Percentiles rank a stretch among this genome's conserved stretches.
phyloP scores from a whole-genome alignment of 495 filamentous ascomycete genomes.

The Lepidopterella palustris region DNA sequence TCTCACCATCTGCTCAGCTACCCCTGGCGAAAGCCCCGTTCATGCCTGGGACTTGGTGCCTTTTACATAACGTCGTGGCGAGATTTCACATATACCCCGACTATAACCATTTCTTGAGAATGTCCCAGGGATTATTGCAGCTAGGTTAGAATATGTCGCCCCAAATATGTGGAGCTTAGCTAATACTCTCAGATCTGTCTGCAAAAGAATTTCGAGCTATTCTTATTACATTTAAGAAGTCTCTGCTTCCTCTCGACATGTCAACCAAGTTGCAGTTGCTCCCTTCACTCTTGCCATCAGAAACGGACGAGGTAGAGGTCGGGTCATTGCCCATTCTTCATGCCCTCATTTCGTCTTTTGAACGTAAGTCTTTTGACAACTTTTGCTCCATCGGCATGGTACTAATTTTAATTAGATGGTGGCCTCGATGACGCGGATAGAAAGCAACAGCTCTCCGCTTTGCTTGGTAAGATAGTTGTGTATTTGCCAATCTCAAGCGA shows the following conservation, averaged over 20 bases:
- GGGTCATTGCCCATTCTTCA: constrained; percentile 6
- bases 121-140: not conserved
- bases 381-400: not conserved
- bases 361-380: not conserved
- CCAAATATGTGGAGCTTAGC: not conserved
- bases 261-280: constrained; percentile 9
- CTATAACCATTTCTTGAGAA: not conserved
- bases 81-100: not conserved
- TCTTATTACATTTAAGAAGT: not conserved
- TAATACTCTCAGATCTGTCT: constrained; percentile 2
- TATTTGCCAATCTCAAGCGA: constrained; percentile 1
- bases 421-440: constrained; percentile 8
- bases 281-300: not conserved
- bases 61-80: not conserved
- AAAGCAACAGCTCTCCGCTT: constrained; percentile 13
- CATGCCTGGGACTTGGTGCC: not conserved
- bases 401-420: not conserved
- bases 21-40: not conserved
- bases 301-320: not conserved
- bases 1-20: not conserved
- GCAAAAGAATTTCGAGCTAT: constrained; percentile 2
- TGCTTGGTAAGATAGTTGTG: constrained; percentile 10
- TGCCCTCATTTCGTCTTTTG: constrained; percentile 5
- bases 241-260: not conserved
- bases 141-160: constrained; percentile 2